Conservation (phyloP, 306 rosid species). For the Adenanthera pavonina region DNA sequence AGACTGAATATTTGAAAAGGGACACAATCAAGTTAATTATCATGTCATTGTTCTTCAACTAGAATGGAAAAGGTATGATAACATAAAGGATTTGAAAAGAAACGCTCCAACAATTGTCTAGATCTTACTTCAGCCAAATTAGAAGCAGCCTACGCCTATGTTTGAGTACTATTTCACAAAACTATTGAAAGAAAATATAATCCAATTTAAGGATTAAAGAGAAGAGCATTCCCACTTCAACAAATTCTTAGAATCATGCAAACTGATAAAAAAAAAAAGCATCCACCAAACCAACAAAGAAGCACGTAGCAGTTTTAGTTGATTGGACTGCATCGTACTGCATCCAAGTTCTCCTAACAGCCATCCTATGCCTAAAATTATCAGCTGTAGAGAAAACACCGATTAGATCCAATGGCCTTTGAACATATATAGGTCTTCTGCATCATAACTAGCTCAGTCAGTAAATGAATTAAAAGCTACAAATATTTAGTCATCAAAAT, state of each 20-base stretch:
- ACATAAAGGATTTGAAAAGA: constrained; percentile 27
- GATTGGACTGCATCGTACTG: constrained; percentile 84
- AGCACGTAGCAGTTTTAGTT: constrained; percentile 75
- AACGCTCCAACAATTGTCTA: constrained; percentile 19
- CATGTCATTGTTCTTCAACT: constrained; percentile 19
- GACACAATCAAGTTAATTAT: neutral
- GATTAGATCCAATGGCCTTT: constrained; percentile 68
- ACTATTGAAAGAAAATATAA: constrained; percentile 2
- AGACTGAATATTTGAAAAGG: neutral
- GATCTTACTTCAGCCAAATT: constrained; percentile 3
- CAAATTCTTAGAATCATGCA: constrained; percentile 21
- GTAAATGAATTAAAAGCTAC: constrained; percentile 37
- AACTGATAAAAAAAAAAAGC: constrained; percentile 30
- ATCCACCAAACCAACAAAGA: constrained; percentile 98
- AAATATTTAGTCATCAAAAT: constrained; percentile 20
- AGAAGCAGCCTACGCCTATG: constrained; percentile 6
- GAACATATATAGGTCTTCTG: constrained; percentile 68
- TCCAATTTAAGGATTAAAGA: constrained; percentile 8
- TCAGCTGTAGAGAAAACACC: constrained; percentile 98
- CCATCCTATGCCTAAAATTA: constrained; percentile 96
- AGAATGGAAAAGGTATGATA: constrained; percentile 14
- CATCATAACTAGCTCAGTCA: constrained; percentile 45
- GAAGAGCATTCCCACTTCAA: constrained; percentile 12
- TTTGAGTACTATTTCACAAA: constrained; percentile 34
- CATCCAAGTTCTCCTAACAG: constrained; percentile 99